Conservation (phyloP, 2,329 filamentous ascomycete species). For the Paracorniculantispora psalliotae region DNA sequence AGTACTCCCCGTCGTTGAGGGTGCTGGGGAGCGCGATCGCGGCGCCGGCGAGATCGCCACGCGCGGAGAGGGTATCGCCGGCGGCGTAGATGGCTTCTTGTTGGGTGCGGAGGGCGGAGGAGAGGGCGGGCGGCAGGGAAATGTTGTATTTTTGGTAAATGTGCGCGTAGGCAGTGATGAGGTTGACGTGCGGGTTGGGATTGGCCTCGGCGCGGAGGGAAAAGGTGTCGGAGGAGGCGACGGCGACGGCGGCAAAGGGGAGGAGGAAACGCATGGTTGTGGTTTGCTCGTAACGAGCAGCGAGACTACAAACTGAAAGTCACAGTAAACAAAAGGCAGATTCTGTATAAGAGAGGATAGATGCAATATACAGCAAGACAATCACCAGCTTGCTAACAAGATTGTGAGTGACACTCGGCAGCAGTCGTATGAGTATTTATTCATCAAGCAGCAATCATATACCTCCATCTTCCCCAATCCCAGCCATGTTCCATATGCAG, state of each 20-base stretch:
- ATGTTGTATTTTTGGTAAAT: conserved; percentile 9
- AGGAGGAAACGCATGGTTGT: neutral
- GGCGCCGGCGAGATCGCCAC: neutral
- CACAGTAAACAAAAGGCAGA: too few species aligned
- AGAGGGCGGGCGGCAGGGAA: neutral
- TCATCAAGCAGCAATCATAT: too few species aligned
- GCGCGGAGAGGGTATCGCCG: neutral
- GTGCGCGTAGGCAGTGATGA: neutral
- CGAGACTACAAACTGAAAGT: neutral
- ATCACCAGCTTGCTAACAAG: too few species aligned
- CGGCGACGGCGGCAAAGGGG: neutral
- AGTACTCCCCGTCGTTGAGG: neutral
- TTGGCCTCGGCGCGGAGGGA: neutral
- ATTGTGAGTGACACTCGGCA: too few species aligned
- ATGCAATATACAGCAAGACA: too few species aligned
- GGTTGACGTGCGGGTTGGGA: neutral
- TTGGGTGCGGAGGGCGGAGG: neutral
- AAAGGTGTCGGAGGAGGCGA: neutral
- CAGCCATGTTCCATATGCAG: too few species aligned
- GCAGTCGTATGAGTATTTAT: too few species aligned
- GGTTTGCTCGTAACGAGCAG: neutral
- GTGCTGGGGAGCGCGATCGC: neutral
- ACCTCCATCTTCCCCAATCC: too few species aligned
- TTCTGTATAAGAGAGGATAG: too few species aligned
- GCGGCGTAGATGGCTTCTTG: neutral